Evolutionary conservation across 306 rosid genomes (phyloP).

Genomic region (Rosa persica): DNA sequence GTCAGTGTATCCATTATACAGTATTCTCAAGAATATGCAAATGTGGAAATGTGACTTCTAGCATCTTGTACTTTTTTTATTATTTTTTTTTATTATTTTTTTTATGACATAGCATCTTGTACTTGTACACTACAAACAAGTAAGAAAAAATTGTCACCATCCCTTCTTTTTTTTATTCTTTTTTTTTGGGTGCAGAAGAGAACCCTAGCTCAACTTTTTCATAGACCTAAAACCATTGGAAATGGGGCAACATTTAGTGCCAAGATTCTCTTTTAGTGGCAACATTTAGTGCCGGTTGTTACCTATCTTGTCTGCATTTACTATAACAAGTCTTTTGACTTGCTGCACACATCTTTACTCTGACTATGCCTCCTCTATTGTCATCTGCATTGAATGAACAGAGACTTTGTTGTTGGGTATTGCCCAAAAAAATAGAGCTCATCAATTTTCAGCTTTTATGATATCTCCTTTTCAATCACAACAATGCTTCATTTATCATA

Average conservation of each 20-base stretch:
- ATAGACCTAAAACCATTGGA: background rate
- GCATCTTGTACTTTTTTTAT: background rate
- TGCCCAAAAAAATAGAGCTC: background rate
- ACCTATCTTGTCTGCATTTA: background rate
- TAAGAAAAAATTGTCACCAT: background rate
- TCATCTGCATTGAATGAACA: background rate
- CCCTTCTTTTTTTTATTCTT: background rate
- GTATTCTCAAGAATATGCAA: background rate
- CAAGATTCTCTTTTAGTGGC: background rate
- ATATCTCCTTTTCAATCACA: background rate
- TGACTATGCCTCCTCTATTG: background rate
- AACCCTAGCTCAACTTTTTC: background rate
- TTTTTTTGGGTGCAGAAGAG: background rate
- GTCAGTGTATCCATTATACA: background rate
- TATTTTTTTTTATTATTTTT: too few relatives aligned
- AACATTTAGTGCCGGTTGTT: background rate
- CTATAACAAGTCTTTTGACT: background rate
- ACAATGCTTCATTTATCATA: background rate
- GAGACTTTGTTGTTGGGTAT: background rate
- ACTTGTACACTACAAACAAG: background rate
- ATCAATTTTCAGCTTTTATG: background rate
- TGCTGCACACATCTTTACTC: background rate
- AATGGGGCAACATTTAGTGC: background rate
- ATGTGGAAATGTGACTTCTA: constrained; percentile 6
- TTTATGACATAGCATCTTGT: too few relatives aligned